Evolutionary conservation across 192 early-diverging fungal species (phyloP).

Genomic region (Allomyces javanicus): DNA sequence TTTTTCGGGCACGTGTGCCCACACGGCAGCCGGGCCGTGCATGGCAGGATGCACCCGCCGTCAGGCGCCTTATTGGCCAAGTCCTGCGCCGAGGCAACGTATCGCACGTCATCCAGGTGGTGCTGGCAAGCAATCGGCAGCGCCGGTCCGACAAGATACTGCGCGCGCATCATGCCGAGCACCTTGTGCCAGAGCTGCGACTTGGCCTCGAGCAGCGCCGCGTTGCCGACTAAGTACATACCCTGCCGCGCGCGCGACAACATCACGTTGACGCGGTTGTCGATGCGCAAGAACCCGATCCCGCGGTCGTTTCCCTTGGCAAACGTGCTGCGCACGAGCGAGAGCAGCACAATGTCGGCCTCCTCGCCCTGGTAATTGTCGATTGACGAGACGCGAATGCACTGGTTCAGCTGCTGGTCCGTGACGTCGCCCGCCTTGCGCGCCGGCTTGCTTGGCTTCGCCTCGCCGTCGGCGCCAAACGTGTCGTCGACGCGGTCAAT

Average conservation of each 20-base stretch:
- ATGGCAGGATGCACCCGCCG: constrained; percentile 15
- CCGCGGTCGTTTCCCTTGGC: constrained; percentile 1
- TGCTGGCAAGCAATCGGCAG: constrained; percentile 10
- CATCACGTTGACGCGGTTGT: constrained; percentile 18
- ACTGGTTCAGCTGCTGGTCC: too few relatives aligned
- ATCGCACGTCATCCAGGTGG: constrained; percentile 6
- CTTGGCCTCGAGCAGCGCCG: constrained; percentile 4
- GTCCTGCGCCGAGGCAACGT: constrained; percentile 2
- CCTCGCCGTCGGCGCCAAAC: too few relatives aligned
- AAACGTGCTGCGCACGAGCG: constrained; percentile 8
- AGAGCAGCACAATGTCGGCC: constrained; percentile 16
- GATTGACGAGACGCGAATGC: constrained; percentile 12
- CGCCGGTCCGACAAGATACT: constrained; percentile 5
- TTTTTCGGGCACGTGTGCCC: constrained; percentile 14
- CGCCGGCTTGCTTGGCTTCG: too few relatives aligned
- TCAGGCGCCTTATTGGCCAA: constrained; percentile 9
- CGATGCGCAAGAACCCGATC: constrained; percentile 15
- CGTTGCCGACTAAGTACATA: constrained; percentile 17
- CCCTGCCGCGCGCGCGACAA: constrained; percentile 17
- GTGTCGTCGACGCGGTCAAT: too few relatives aligned
- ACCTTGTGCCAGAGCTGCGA: constrained; percentile 11
- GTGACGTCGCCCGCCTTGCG: neutral
- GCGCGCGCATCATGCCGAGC: constrained; percentile 3
- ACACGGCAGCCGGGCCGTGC: constrained; percentile 9
- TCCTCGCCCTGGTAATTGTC: constrained; percentile 26